Evolutionary conservation across 768 basidiomycete genomes (phyloP).

Genomic region (Rhodotorula babjevae): DNA sequence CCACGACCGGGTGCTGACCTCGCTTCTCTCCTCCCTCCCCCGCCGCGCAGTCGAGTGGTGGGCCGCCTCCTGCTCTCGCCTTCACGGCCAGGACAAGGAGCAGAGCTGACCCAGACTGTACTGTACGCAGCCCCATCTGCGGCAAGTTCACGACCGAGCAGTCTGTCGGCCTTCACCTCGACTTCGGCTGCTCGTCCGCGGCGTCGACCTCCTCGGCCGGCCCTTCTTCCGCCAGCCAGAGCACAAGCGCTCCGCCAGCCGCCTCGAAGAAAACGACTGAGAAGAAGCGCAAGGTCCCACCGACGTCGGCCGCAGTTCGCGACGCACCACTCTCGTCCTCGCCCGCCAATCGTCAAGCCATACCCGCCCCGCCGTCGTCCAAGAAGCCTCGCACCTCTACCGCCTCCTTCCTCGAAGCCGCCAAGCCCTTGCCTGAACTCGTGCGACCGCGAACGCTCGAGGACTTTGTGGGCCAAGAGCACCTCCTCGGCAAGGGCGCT

Average conservation of each 20-base stretch:
- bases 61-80: background rate
- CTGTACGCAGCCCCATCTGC: background rate
- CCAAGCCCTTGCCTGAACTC: conserved; percentile 65
- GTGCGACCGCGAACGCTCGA: conserved; percentile 62
- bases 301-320: background rate
- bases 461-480: conserved; percentile 68
- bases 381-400: conserved; percentile 41
- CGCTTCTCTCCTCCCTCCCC: background rate
- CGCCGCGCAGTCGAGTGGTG: background rate
- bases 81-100: background rate
- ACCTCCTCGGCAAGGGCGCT: conserved; percentile 59
- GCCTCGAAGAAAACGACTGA: background rate
- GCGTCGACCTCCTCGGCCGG: background rate
- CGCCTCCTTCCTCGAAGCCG: conserved; percentile 44
- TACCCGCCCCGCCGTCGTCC: too few species aligned
- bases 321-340: background rate
- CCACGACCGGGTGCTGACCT: too few species aligned
- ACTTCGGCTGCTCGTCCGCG: background rate
- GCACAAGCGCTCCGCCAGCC: too few species aligned
- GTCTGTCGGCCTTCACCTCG: background rate
- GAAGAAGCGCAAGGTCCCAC: background rate
- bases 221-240: too few species aligned
- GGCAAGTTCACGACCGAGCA: background rate
- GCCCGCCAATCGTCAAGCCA: too few species aligned
- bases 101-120: background rate